Evolutionary conservation across 2,329 filamentous ascomycete species (phyloP), one percentile per base, ranked within the genome.

Genomic region (Paecilomyces fulvus): DNA sequence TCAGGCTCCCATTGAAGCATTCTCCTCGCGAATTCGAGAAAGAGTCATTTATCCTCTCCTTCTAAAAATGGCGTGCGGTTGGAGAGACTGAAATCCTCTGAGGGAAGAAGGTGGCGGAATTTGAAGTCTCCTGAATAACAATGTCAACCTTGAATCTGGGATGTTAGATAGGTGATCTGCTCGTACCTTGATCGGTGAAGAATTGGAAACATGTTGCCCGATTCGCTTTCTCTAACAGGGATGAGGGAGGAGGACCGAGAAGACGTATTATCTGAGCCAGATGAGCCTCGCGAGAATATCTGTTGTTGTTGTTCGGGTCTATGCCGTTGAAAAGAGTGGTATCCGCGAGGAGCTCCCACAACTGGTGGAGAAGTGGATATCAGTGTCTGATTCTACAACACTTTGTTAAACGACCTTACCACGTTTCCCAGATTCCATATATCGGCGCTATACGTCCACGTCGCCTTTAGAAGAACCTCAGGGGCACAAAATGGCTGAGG

Each of bases 1-100:
- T 67, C 69, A 37, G 70, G 70, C 30, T 65, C 54, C 69, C 67
- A 73, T 46, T 59, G 59, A 3, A 73, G 59, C 70, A 73, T 73
- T 52, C 60, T 60, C 14, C 30, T 55, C 7, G 65, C 55, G 55
- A 73, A 71, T 23, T 63, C 52, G 28, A 73, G 56, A 33, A 72
- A 74, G 6, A 65, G 56, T 17, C 51, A 28, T 53, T 69, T 70
- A 48, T 73, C 69, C 28, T 69, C 62, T 8, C 61, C 64, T 49
- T 61, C 51, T 14, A 71, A 46, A 58, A 58, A 64, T 11, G 60
- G 53, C 49, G 58, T 56, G 46, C 63, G 53, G 58, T 60, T 59
- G 51, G 58, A 50, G 52, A 60, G 48, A 54, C 53, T 58, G 12
- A 59, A 61, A 8, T 60, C 58, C 54, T 63, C 57, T 23, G 52